Percentiles rank a stretch among this genome's conserved stretches.
Conservation (phyloP, 2,329 filamentous ascomycete genomes). For the Sclerotinia sclerotiorum region DNA sequence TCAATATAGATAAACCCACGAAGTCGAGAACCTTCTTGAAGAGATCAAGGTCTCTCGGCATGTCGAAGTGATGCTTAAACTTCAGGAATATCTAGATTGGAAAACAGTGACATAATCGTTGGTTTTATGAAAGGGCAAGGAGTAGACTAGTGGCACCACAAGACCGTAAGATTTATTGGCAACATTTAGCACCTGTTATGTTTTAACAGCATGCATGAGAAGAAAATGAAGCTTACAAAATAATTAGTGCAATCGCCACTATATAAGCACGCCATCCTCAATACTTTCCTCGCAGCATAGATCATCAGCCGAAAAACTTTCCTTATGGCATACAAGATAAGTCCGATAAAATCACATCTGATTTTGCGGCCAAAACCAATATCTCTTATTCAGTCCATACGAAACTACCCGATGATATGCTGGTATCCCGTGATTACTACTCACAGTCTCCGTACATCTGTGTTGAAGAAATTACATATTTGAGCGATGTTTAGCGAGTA, state of each 20-base stretch:
- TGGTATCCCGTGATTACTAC: neutral
- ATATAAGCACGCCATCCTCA: neutral
- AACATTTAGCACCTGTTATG: fast-evolving
- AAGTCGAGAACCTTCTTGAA: too few species aligned
- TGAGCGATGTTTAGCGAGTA: neutral
- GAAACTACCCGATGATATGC: neutral
- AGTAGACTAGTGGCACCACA: too few species aligned
- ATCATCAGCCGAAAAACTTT: too few species aligned
- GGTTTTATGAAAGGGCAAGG: too few species aligned
- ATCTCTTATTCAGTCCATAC: neutral
- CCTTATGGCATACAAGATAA: too few species aligned
- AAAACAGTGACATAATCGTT: too few species aligned
- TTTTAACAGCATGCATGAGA: neutral
- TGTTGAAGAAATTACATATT: neutral
- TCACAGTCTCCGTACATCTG: neutral
- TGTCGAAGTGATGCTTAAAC: too few species aligned
- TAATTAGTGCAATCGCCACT: neutral
- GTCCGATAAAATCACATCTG: neutral
- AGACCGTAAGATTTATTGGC: neutral
- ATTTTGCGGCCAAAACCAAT: fast-evolving
- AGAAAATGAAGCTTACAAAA: neutral
- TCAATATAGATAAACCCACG: too few species aligned
- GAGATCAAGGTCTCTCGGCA: too few species aligned
- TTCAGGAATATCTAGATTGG: too few species aligned
- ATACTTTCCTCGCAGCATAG: neutral